Evolutionary conservation across 1,284 basidiomycete genomes (phyloP).

Genomic region (Irpex sp.): DNA sequence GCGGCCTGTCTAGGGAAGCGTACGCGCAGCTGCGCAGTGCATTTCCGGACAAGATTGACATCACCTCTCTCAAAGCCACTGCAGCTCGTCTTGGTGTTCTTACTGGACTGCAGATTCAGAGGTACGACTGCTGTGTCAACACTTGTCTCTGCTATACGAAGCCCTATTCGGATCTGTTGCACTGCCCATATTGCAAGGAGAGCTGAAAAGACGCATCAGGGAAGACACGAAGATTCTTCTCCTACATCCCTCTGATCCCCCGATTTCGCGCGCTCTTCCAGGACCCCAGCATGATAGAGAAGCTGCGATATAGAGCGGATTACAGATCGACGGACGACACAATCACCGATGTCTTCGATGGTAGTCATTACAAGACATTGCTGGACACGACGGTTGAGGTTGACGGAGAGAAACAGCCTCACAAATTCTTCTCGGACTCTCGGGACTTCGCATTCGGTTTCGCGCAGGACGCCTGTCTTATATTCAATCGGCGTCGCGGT

Average conservation of each 20-base stretch:
- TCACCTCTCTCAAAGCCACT: not conserved
- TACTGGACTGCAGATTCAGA: not conserved
- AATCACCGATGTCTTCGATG: slow-evolving; percentile 31
- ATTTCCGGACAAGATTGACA: not conserved
- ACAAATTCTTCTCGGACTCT: slow-evolving; percentile 26
- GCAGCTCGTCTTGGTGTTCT: not conserved
- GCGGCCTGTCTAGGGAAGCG: not conserved
- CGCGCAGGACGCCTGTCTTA: slow-evolving; percentile 26
- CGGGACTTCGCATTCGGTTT: slow-evolving; percentile 29
- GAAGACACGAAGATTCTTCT: slow-evolving; percentile 19
- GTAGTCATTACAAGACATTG: slow-evolving; percentile 23
- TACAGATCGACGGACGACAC: slow-evolving; percentile 7
- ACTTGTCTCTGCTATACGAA: slow-evolving; percentile 27
- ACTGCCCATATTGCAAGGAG: slow-evolving; percentile 27
- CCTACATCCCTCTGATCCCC: slow-evolving; percentile 33
- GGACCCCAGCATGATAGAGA: slow-evolving; percentile 14
- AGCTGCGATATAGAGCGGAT: slow-evolving; percentile 19
- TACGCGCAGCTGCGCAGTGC: not conserved
- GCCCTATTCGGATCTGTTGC: slow-evolving; percentile 13
- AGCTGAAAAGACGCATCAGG: slow-evolving; percentile 9
- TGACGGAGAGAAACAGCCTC: slow-evolving; percentile 17
- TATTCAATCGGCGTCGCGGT: slow-evolving; percentile 20
- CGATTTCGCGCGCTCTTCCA: slow-evolving; percentile 25
- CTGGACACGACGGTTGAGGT: slow-evolving; percentile 18
- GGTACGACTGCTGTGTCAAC: slow-evolving; percentile 28